These are phyloP conservation scores for Sporothrix inflata DNA, from an alignment of 2,329 filamentous ascomycete genomes.

Conservation along the genomic window DNA sequence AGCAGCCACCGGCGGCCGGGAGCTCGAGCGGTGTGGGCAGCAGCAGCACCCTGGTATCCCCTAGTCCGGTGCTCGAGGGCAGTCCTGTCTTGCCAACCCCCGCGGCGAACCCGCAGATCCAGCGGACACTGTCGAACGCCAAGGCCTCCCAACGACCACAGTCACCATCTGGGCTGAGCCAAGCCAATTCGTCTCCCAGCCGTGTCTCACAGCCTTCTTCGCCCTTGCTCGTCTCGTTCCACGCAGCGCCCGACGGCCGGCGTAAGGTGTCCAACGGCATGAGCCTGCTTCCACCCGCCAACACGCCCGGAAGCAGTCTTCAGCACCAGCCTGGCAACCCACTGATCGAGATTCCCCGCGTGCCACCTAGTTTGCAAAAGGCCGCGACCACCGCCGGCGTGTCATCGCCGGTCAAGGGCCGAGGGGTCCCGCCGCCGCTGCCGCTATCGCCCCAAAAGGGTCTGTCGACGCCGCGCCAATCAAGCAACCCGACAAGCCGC, in stretches of 20 bases:
- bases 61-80: slow-evolving; percentile 74
- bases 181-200: slow-evolving; percentile 83
- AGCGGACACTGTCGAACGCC: slow-evolving; percentile 80
- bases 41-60: slow-evolving; percentile 49
- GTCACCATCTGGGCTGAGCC: slow-evolving; percentile 80
- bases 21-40: slow-evolving; percentile 47
- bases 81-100: slow-evolving; percentile 72
- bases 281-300: slow-evolving; percentile 78
- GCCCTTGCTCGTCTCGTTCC: slow-evolving; percentile 94
- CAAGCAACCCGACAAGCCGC: slow-evolving; percentile 65
- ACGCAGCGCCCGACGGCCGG: slow-evolving; percentile 76
- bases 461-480: slow-evolving; percentile 62
- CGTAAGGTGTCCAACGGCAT: slow-evolving; percentile 92
- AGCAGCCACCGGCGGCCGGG: slow-evolving; percentile 44
- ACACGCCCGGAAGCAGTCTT: slow-evolving; percentile 60
- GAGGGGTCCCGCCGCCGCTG: slow-evolving; percentile 52
- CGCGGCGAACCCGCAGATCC: slow-evolving; percentile 60
- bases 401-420: slow-evolving; percentile 55
- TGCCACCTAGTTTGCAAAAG: slow-evolving; percentile 62
- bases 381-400: slow-evolving; percentile 60
- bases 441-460: slow-evolving; percentile 67
- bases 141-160: slow-evolving; percentile 78
- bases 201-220: slow-evolving; percentile 79
- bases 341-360: slow-evolving; percentile 72
- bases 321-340: slow-evolving; percentile 54